These are phyloP conservation scores for Zalaria obscura DNA, from an alignment of 2,329 filamentous ascomycete species.

Conservation along the genomic window DNA sequence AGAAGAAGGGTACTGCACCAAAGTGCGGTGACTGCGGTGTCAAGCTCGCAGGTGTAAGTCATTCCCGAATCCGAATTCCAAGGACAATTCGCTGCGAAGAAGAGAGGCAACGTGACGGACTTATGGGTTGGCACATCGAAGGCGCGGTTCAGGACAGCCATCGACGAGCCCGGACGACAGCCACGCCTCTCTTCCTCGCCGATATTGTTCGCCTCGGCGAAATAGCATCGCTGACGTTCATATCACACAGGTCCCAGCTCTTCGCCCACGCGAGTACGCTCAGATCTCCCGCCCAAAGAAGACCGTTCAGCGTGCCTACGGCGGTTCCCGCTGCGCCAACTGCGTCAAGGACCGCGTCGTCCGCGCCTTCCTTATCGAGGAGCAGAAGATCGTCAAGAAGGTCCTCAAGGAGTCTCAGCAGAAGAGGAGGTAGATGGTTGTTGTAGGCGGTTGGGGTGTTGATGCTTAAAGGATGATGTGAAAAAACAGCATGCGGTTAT, in stretches of 20 bases:
- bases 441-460: neutral
- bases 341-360: slow-evolving; percentile 98
- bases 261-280: slow-evolving; percentile 95
- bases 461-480: slow-evolving; percentile 3
- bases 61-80: neutral
- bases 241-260: slow-evolving; percentile 66
- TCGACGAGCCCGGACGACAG: neutral
- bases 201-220: neutral
- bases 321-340: slow-evolving; percentile 95
- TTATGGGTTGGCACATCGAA: neutral
- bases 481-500: slow-evolving; percentile 5
- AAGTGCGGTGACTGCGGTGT: slow-evolving; percentile 99
- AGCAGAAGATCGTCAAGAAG: slow-evolving; percentile 99
- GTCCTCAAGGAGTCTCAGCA: slow-evolving; percentile 95
- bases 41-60: slow-evolving; percentile 95
- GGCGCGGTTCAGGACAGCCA: neutral
- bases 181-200: neutral
- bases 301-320: slow-evolving; percentile 97
- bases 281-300: slow-evolving; percentile 97
- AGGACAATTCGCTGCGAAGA: too few relatives aligned
- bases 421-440: slow-evolving; percentile 40
- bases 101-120: too few relatives aligned
- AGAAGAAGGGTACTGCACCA: slow-evolving; percentile 96
- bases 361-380: slow-evolving; percentile 97
- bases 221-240: neutral